Evolutionary conservation across 2,329 filamentous ascomycete species (phyloP).

Genomic region (Conoideocrella luteorostrata): DNA sequence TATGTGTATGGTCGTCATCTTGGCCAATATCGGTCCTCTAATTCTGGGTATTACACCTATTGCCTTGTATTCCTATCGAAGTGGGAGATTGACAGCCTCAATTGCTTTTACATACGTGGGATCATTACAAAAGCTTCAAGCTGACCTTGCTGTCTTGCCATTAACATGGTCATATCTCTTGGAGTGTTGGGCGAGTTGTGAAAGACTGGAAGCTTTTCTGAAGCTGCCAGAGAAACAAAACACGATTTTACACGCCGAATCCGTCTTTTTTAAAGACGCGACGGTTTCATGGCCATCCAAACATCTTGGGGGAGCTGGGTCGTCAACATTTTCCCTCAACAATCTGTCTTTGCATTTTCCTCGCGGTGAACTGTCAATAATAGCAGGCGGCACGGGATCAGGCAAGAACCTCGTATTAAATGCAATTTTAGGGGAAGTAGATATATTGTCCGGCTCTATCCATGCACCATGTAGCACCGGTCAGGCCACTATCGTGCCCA

Average conservation of each 20-base stretch:
- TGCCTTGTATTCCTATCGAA: not conserved
- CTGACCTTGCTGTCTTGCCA: too few species aligned
- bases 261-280: not conserved
- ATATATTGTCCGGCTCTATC: not conserved
- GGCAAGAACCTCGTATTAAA: not conserved
- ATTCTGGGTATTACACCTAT: not conserved
- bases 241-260: too few species aligned
- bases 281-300: not conserved
- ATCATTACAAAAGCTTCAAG: too few species aligned
- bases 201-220: too few species aligned
- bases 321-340: not conserved
- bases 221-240: too few species aligned
- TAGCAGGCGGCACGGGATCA: not conserved
- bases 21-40: constrained; percentile 1
- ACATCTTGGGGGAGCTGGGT: not conserved
- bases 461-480: not conserved
- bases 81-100: too few species aligned
- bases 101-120: too few species aligned
- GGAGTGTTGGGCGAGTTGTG: too few species aligned
- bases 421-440: not conserved
- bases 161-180: too few species aligned
- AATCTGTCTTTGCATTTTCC: not conserved
- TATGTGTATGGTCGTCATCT: constrained; percentile 3
- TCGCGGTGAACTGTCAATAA: not conserved
- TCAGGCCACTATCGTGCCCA: not conserved